Evolutionary conservation across 2,329 filamentous ascomycete species (phyloP).

Genomic region (Graphium sp.): DNA sequence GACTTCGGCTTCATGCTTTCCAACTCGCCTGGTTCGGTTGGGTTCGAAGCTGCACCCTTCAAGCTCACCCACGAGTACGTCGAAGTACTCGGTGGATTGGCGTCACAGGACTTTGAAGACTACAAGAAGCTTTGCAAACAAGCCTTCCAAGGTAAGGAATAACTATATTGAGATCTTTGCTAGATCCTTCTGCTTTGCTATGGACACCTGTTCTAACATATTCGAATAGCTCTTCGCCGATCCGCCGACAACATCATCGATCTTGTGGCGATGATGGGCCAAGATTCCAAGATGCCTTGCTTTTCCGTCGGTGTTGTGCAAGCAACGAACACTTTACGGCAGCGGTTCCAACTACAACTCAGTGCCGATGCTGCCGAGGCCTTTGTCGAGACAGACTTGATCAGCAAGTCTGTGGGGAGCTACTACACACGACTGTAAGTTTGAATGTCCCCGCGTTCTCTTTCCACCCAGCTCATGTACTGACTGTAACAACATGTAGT

Average conservation of each 20-base stretch:
- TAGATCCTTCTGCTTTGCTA: not conserved
- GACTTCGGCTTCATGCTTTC: constrained; percentile 86
- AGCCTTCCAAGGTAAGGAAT: constrained; percentile 54
- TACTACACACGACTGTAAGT: constrained; percentile 74
- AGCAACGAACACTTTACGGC: constrained; percentile 51
- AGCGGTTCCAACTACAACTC: constrained; percentile 67
- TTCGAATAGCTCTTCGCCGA: constrained; percentile 44
- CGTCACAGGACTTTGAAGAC: constrained; percentile 52
- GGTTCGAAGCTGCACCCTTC: constrained; percentile 75
- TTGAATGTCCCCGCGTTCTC: not conserved
- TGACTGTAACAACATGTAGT: constrained; percentile 19
- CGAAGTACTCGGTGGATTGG: constrained; percentile 61
- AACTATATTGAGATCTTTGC: not conserved
- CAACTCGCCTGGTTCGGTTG: constrained; percentile 69
- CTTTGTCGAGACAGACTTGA: constrained; percentile 65
- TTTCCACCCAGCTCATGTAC: too few species aligned
- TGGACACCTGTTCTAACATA: constrained; percentile 8
- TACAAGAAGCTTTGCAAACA: constrained; percentile 71
- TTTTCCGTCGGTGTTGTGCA: constrained; percentile 59
- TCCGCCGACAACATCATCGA: constrained; percentile 71
- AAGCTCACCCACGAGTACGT: constrained; percentile 79
- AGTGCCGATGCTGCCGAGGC: constrained; percentile 68
- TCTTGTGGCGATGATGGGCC: constrained; percentile 71
- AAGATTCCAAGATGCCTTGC: constrained; percentile 71
- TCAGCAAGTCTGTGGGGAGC: constrained; percentile 68